Evolutionary conservation across 164 flowering plant genomes (phyloP).

Genomic region (Tetrastigma voinierianum): DNA sequence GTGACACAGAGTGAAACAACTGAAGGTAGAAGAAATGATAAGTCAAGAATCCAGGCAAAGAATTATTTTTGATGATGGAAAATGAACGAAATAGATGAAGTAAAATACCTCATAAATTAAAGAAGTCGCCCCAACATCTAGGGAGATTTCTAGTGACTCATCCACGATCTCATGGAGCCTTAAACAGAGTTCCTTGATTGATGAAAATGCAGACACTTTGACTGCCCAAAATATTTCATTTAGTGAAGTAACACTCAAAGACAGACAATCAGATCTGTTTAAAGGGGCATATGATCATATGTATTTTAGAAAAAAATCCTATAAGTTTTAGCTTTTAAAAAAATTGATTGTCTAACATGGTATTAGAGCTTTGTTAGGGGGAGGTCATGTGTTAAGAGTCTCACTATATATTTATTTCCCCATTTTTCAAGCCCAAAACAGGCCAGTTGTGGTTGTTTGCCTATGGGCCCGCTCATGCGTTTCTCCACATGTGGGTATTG

Average conservation of each 20-base stretch:
- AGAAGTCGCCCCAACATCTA: conserved; percentile 21
- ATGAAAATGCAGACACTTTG: conserved; percentile 65
- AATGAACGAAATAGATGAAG: neutral
- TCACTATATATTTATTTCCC: too few species aligned
- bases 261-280: too few species aligned
- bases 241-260: neutral
- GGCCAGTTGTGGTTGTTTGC: too few species aligned
- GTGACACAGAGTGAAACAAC: conserved; percentile 48
- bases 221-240: conserved; percentile 44
- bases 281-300: too few species aligned
- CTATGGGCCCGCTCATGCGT: too few species aligned
- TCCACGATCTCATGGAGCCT: conserved; percentile 31
- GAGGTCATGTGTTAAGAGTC: too few species aligned
- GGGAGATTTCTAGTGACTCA: conserved; percentile 29
- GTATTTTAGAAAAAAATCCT: neutral
- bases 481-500: too few species aligned
- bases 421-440: too few species aligned
- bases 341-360: too few species aligned
- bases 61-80: neutral
- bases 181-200: conserved; percentile 69
- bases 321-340: neutral
- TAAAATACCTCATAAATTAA: conserved; percentile 64
- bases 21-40: conserved; percentile 28
- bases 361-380: too few species aligned
- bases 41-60: conserved; percentile 1